Percentiles rank a stretch among this genome's conserved stretches.
Evolutionary conservation across 352 stramenopile genomes (phyloP).

Genomic region (Phytophthora litchii): DNA sequence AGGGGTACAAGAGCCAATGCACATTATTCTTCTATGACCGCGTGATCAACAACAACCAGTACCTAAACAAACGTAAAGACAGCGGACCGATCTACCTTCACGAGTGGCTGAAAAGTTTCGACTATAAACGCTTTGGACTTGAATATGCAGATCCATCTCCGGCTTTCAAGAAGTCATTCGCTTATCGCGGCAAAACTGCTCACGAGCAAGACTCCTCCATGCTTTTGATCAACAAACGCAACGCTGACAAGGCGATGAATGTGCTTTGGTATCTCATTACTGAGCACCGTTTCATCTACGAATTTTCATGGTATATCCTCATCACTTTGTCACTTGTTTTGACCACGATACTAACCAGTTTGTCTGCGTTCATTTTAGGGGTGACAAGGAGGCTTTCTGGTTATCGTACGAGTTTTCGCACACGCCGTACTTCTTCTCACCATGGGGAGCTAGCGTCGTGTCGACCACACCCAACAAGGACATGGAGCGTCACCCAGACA

Average conservation of each 20-base stretch:
- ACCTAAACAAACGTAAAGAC: slow-evolving; percentile 46
- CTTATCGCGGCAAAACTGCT: slow-evolving; percentile 46
- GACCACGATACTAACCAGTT: background rate
- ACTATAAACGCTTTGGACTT: slow-evolving; percentile 56
- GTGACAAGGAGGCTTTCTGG: slow-evolving; percentile 82
- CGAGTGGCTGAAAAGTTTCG: slow-evolving; percentile 56
- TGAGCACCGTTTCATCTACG: slow-evolving; percentile 61
- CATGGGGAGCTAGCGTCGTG: slow-evolving; percentile 61
- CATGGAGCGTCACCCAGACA: slow-evolving; percentile 56
- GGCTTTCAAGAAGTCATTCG: slow-evolving; percentile 47
- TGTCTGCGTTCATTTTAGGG: slow-evolving; percentile 15
- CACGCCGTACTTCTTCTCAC: slow-evolving; percentile 64
- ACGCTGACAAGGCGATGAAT: slow-evolving; percentile 46
- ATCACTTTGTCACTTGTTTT: background rate
- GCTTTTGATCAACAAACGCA: slow-evolving; percentile 67
- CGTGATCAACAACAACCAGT: slow-evolving; percentile 57
- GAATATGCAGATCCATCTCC: slow-evolving; percentile 20
- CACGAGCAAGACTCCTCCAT: slow-evolving; percentile 82
- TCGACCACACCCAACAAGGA: slow-evolving; percentile 56
- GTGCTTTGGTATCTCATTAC: slow-evolving; percentile 77
- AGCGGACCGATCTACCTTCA: slow-evolving; percentile 45
- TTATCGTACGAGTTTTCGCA: slow-evolving; percentile 68
- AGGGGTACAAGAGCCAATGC: slow-evolving; percentile 51
- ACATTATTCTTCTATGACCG: slow-evolving; percentile 50
- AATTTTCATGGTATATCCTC: slow-evolving; percentile 55